These are phyloP conservation scores for Cystobasidiaceae sp. DNA, from an alignment of 1,284 basidiomycete species.

Conservation along the genomic window DNA sequence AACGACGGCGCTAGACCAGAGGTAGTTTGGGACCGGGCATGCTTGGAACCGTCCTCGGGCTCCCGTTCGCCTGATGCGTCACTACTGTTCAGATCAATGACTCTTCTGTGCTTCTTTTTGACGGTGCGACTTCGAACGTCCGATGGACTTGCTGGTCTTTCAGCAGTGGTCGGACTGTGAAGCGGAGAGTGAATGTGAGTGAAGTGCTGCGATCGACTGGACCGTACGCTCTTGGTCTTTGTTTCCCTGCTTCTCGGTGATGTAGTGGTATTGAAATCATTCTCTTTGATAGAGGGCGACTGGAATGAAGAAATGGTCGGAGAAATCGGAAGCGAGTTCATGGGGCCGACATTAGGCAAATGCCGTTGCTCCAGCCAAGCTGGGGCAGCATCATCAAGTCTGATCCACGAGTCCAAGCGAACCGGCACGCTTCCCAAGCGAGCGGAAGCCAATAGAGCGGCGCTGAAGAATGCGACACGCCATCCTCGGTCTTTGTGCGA, in stretches of 20 bases:
- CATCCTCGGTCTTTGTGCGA: constrained; percentile 18
- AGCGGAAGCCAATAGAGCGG: constrained; percentile 34
- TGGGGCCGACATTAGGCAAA: no score
- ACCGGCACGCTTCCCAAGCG: background rate
- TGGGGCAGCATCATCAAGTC: constrained; percentile 36
- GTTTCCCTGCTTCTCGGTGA: no score
- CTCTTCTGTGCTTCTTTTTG: constrained; percentile 33
- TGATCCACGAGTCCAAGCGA: no score
- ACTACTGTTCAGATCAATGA: constrained; percentile 38
- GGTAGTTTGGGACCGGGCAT: background rate
- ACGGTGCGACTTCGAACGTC: no score
- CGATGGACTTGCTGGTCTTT: no score
- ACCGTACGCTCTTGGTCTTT: background rate
- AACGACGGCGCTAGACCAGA: no score
- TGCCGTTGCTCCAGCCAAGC: constrained; percentile 32
- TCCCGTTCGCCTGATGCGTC: background rate
- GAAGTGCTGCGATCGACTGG: background rate
- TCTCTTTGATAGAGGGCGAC: no score
- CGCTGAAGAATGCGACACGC: constrained; percentile 36
- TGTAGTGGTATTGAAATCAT: no score
- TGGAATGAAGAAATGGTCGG: no score
- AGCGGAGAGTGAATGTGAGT: background rate
- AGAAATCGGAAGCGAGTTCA: no score
- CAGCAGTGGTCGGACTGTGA: background rate
- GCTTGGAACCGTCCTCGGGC: background rate